Evolutionary conservation across 1,284 basidiomycete species (phyloP).

Genomic region (Phylloporus sp.): DNA sequence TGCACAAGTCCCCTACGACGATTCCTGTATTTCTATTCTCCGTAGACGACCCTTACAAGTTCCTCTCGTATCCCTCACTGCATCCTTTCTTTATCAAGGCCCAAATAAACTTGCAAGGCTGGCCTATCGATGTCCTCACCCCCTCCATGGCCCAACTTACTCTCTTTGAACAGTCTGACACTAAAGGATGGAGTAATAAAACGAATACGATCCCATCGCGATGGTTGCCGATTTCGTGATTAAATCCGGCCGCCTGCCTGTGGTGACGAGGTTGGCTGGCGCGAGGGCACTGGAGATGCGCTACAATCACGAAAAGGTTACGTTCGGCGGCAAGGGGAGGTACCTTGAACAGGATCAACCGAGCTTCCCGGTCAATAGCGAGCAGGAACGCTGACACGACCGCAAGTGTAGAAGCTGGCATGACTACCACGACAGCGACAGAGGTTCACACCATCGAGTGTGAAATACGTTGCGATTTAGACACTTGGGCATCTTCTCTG

Average conservation of each 20-base stretch:
- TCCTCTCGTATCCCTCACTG: constrained; percentile 78
- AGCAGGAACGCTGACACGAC: constrained; percentile 16
- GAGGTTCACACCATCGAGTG: constrained; percentile 79
- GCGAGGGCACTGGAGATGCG: constrained; percentile 77
- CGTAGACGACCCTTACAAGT: constrained; percentile 86
- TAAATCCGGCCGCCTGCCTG: constrained; percentile 92
- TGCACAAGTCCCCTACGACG: constrained; percentile 94
- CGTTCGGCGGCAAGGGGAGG: constrained; percentile 61
- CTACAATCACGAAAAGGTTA: constrained; percentile 93
- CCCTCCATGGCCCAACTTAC: constrained; percentile 96
- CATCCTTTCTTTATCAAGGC: constrained; percentile 87
- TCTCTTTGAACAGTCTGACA: constrained; percentile 95
- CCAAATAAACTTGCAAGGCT: constrained; percentile 95
- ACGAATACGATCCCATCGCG: constrained; percentile 82
- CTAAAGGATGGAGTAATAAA: constrained; percentile 97
- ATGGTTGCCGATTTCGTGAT: constrained; percentile 98
- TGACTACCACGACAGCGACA: constrained; percentile 21
- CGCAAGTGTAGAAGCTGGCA: too few relatives aligned
- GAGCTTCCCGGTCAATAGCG: constrained; percentile 20
- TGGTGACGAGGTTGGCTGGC: constrained; percentile 84
- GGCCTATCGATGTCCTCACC: constrained; percentile 95
- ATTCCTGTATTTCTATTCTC: constrained; percentile 97
- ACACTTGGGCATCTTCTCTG: constrained; percentile 88
- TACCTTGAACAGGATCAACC: constrained; percentile 34
- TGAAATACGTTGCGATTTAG: constrained; percentile 93